Evolutionary conservation across 495 filamentous ascomycete species (phyloP), one percentile per base, ranked within the genome.

Genomic region (Sporormia fimetaria): DNA sequence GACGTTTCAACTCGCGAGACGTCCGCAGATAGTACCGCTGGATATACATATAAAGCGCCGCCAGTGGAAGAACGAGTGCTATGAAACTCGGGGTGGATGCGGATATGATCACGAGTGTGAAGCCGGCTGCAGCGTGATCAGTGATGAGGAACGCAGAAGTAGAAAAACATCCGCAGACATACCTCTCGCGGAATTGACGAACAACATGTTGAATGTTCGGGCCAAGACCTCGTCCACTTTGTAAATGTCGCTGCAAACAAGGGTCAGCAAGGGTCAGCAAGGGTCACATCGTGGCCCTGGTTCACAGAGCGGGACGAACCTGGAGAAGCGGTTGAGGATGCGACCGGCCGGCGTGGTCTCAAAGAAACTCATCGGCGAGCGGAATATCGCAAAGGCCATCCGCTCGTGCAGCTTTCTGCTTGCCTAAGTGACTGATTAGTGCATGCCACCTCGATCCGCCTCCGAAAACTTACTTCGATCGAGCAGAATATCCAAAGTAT

Each of bases 401-500:
- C 84, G 76, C 63, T 99, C 88, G 59, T 99, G 92, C 20, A 99
- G 72, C 63, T 96, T 96, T 14, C 87, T 75, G 26, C 87, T 94
- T 34, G 92, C 92, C 72, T 80, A 57, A 40, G 23, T 31, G 18
- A 35, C 38, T 33, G 30, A 17, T 11, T 21, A 24, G 37, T 38
- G 48, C 38, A 52, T 11, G 21, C n/a, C 34, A 25, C 11, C 25
- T 21, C 29, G 16, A 36, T 29, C 37, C 1, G 6, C 11, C 2
- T 26, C 21, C 11, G 31, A 4, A 37, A 37, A 59, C 76, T 44
- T 67, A 81, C 80, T 72, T 96, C 87, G 46, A 99, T 95, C 2
- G 92, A 94, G 63, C 92, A 99, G 65, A 95, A 95, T 48, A 99
- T 94, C 88, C 88, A 96, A 14, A 99, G 67, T 43, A 99, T 87